Evolutionary conservation across 805 yeast species (phyloP).

Genomic region (Candida pseudoglaebosa): DNA sequence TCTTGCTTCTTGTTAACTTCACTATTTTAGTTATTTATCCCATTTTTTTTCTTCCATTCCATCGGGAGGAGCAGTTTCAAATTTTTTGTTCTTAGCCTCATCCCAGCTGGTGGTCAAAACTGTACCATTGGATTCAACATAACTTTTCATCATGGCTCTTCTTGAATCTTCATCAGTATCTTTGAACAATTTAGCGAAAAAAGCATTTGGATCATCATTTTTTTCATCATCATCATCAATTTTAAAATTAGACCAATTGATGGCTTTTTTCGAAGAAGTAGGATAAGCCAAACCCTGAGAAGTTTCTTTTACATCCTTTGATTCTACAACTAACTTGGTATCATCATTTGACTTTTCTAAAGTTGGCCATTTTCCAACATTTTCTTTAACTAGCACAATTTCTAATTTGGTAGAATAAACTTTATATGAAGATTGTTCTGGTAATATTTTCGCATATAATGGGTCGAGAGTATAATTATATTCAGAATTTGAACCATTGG

Average conservation of each 20-base stretch:
- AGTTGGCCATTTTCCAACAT: constrained; percentile 49
- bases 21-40: constrained; percentile 15
- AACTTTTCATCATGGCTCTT: constrained; percentile 97
- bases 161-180: constrained; percentile 83
- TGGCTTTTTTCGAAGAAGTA: constrained; percentile 54
- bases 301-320: constrained; percentile 8
- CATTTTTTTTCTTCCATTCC: constrained; percentile 62
- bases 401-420: constrained; percentile 77
- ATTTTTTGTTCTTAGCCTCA: constrained; percentile 65
- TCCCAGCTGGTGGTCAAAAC: constrained; percentile 91
- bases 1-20: background rate
- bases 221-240: constrained; percentile 45
- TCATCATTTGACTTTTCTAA: constrained; percentile 34
- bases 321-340: constrained; percentile 6
- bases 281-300: constrained; percentile 44
- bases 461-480: constrained; percentile 57
- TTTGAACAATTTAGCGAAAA: constrained; percentile 70
- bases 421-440: constrained; percentile 40
- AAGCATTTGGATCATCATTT: constrained; percentile 53
- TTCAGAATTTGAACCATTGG: constrained; percentile 47
- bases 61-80: constrained; percentile 70
- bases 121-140: constrained; percentile 90
- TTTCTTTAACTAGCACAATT: constrained; percentile 50
- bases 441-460: constrained; percentile 48
- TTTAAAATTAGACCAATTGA: constrained; percentile 64